Conservation (phyloP, 2,329 filamentous ascomycete species). For the Claviceps citrina region DNA sequence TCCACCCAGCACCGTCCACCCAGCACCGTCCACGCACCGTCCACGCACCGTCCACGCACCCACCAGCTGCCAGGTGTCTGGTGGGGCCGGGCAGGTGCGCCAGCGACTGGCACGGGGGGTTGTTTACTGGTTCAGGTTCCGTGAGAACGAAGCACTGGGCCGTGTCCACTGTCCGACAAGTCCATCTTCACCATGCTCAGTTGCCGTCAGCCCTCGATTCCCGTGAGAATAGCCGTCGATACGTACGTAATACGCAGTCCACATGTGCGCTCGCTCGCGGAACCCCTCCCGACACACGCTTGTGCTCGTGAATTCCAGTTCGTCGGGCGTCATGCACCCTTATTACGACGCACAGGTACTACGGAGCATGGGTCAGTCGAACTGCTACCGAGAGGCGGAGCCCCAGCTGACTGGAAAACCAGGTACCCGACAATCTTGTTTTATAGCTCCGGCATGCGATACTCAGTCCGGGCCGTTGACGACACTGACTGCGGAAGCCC, state of each 20-base stretch:
- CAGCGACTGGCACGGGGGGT: background rate
- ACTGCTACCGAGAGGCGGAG: background rate
- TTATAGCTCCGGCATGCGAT: background rate
- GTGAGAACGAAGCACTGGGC: too few species aligned
- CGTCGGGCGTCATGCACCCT: slow-evolving; percentile 1
- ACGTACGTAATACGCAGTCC: too few species aligned
- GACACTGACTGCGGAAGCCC: background rate
- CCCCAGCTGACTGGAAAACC: background rate
- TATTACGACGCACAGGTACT: background rate
- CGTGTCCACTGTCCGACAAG: too few species aligned
- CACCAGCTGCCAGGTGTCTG: too few species aligned
- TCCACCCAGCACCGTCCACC: too few species aligned
- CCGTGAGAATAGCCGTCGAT: too few species aligned
- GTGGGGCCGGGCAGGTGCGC: slow-evolving; percentile 1
- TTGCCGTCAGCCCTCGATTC: too few species aligned
- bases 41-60: too few species aligned
- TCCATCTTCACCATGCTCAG: too few species aligned
- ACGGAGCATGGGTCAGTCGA: background rate
- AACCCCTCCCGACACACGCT: background rate
- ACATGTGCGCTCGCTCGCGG: background rate
- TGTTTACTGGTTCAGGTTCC: too few species aligned
- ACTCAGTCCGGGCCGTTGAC: background rate
- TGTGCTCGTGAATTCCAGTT: background rate
- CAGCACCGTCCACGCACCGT: too few species aligned
- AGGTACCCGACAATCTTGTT: background rate